Evolutionary conservation across 2,329 filamentous ascomycete genomes (phyloP), one percentile per base, ranked within the genome.

Genomic region (Aspergillus oerlinghausenensis): DNA sequence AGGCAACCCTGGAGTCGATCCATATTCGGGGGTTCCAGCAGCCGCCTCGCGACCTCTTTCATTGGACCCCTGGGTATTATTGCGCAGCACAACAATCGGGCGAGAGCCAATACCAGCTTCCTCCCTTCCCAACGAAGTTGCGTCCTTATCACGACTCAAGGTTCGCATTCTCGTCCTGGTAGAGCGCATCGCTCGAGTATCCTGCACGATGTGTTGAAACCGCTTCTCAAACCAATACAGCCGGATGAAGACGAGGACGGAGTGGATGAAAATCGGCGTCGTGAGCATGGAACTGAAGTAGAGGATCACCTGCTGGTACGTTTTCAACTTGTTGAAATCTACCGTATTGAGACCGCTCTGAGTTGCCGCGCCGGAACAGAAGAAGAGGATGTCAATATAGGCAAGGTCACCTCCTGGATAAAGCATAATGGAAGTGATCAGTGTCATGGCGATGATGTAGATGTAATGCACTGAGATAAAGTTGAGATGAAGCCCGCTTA

Each of bases 191-290:
- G 77, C 80, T 54, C 85, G 84, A 1, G 89, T 86, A 65, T 96
- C 89, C 35, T 81, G 82, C 14, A 89, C 92, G 62, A 96, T 84
- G 65, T 89, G 82, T 70, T 96, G 89, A 70, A 99, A 97, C 7
- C 92, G 85, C 74, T 95, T 96, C 75, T 99, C 92, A 70, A 99
- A 99, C 93, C 93, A 99, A 75, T 96, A 97, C 1, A 99, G 80
- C 26, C 94, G 88, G 14, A 97, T 82, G 65, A 96, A 93, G 7
- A 99, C 94, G 48, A 99, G 91, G 48, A 85, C 88, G 1, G 89
- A 85, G 68, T 96, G 86, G 65, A 96, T 87, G 49, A 89, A 87
- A 59, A 96, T 94, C 0, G 92, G 92, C 51, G 91, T 96, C 26
- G 88, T 86, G 11, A 90, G 65, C 80, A 91, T 87, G 3, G 88